A percentile compares a stretch with the other conserved stretches of the same genome.
phyloP scores from a whole-genome alignment of 2,329 filamentous ascomycete genomes.

The Phialophora chinensis region DNA sequence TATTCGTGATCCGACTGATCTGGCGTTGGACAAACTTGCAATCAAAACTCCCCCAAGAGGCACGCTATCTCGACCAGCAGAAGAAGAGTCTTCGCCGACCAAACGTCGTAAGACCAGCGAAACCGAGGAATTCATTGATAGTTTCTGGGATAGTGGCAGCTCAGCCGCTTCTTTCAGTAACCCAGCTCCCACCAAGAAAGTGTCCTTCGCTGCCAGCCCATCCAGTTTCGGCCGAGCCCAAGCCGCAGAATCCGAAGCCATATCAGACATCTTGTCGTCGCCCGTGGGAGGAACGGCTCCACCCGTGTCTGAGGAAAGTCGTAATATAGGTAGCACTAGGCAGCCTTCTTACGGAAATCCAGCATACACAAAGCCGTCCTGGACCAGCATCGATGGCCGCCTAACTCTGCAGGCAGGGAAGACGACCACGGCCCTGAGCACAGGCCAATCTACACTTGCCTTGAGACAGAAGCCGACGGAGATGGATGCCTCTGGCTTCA shows the following conservation, averaged over 20 bases:
- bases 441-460: not conserved
- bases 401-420: not conserved
- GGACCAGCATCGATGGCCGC: not conserved
- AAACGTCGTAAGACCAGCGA: constrained; percentile 30
- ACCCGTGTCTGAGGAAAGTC: not conserved
- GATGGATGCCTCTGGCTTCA: not conserved
- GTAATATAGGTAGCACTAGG: not conserved
- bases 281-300: not conserved
- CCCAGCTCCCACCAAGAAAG: not conserved
- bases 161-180: not conserved
- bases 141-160: not conserved
- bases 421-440: not conserved
- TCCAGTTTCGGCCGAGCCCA: not conserved
- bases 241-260: not conserved
- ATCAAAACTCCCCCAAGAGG: not conserved
- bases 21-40: not conserved
- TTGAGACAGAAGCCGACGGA: constrained; percentile 8
- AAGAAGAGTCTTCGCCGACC: constrained; percentile 1
- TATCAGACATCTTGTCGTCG: not conserved
- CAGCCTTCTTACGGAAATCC: not conserved
- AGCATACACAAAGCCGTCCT: not conserved
- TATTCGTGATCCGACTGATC: not conserved
- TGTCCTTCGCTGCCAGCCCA: not conserved
- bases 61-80: not conserved
- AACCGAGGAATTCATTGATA: not conserved